A percentile compares a stretch with the other conserved stretches of the same genome.
phyloP scores from a whole-genome alignment of 1,284 basidiomycete genomes.

The Leccinum solheimii region DNA sequence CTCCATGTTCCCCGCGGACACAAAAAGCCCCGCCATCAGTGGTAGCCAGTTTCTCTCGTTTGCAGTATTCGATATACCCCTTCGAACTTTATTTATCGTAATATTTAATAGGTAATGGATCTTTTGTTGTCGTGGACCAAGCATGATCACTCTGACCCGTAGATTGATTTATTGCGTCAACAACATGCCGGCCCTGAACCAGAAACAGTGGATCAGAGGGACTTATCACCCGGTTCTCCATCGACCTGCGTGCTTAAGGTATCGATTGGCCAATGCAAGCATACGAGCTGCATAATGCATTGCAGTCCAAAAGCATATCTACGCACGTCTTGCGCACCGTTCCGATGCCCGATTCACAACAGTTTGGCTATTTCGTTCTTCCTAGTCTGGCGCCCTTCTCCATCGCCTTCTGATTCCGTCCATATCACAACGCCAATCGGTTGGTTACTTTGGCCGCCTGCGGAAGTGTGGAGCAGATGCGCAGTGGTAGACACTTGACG shows the following conservation, averaged over 20 bases:
- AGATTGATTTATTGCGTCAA: background rate
- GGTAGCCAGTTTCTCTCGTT: background rate
- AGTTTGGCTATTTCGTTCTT: conserved; percentile 46
- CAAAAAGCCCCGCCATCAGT: background rate
- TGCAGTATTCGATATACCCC: background rate
- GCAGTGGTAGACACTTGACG: conserved; percentile 58
- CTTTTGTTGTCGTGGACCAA: background rate
- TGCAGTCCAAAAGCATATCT: conserved; percentile 64
- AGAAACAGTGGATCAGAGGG: background rate
- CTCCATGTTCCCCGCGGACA: background rate
- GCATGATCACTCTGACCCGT: background rate
- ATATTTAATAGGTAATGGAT: background rate
- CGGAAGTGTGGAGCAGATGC: conserved; percentile 61
- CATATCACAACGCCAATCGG: conserved; percentile 52
- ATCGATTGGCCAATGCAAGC: conserved; percentile 48
- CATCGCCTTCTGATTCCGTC: conserved; percentile 42
- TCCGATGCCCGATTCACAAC: conserved; percentile 48
- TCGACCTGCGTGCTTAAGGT: background rate
- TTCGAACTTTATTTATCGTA: background rate
- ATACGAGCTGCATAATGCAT: conserved; percentile 49
- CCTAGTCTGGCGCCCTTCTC: conserved; percentile 53
- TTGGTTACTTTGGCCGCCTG: conserved; percentile 76
- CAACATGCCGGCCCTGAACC: background rate
- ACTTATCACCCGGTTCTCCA: background rate
- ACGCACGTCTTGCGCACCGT: conserved; percentile 54